Evolutionary conservation across 2,329 filamentous ascomycete species (phyloP), one percentile per base, ranked within the genome.

Genomic region (Phialophora macrospora): DNA sequence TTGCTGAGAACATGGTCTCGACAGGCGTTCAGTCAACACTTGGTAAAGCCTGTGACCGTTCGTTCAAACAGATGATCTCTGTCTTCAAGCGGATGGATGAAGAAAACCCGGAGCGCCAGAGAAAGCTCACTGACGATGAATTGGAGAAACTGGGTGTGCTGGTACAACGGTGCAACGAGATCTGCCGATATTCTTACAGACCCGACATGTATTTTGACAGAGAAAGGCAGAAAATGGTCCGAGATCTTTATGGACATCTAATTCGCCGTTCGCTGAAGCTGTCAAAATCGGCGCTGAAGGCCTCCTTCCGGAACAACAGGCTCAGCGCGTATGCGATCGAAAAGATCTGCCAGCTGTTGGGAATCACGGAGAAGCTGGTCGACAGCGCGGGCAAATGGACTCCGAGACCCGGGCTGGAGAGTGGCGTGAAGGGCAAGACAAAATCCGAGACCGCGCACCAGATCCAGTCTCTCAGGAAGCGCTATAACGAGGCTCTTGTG

Each of bases 201-300:
- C 62, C 28, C n/a, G 55, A 56, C 7, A 12, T 32, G 52, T 11
- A 44, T 7, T 24, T n/a, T 26, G 55, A 44, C 38, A n/a, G 38
- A 44, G 48, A 68, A 58, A 52, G 63, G 26, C 22, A 55, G 9
- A 52, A 59, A 24, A 65, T 62, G 55, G 54, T 63, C 5, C 46
- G 52, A n/a, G 71, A 72, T n/a, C 44, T 71, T 22, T 71, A 68
- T 46, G 64, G 69, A 49, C 49, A 66, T 49, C 34, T 72, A 22
- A 65, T 72, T 44, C 71, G 68, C 11, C 41, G 56, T 20, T 60
- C 63, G 14, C 55, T 71, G 2, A 62, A 48, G 12, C 49, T 71
- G 20, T 48, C 64, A 17, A 70, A 61, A 46, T 28, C 22, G n/a
- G 66, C 62, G 6, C 56, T 72, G 3, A 65, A 59, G 32, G 55